phyloP scores from a whole-genome alignment of 192 early-diverging fungal species.

The Funneliformis geosporum region DNA sequence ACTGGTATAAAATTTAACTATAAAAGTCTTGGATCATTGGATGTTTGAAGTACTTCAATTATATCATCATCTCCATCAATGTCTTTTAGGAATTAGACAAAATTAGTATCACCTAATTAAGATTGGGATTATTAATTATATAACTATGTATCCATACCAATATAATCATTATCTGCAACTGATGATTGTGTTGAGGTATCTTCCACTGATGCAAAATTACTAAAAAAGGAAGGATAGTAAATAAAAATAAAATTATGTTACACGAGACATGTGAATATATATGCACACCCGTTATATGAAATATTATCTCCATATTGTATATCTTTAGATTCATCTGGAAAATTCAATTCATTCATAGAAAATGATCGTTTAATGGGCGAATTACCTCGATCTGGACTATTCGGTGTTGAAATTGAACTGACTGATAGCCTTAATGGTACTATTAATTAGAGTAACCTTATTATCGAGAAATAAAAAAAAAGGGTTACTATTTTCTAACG shows the following conservation, averaged over 20 bases:
- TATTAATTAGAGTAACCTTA: background rate
- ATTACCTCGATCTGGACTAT: background rate
- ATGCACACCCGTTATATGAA: background rate
- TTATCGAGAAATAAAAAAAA: background rate
- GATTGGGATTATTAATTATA: background rate
- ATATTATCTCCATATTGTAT: background rate
- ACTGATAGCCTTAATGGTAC: background rate
- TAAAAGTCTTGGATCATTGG: background rate
- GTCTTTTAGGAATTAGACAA: background rate
- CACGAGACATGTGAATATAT: background rate
- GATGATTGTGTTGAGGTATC: background rate
- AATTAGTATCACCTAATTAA: background rate
- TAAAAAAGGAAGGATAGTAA: background rate
- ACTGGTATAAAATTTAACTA: background rate
- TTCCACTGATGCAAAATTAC: background rate
- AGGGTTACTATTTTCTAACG: background rate
- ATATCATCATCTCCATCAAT: slow-evolving; percentile 6
- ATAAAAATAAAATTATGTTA: background rate
- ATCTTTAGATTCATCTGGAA: background rate
- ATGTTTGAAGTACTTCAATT: background rate
- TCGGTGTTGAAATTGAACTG: background rate
- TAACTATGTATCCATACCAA: background rate
- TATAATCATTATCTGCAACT: background rate
- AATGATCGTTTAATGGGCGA: background rate
- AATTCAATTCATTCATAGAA: background rate